Evolutionary conservation across 257 asterid genomes (phyloP), one percentile per base, ranked within the genome.

Genomic region (Echium plantagineum): DNA sequence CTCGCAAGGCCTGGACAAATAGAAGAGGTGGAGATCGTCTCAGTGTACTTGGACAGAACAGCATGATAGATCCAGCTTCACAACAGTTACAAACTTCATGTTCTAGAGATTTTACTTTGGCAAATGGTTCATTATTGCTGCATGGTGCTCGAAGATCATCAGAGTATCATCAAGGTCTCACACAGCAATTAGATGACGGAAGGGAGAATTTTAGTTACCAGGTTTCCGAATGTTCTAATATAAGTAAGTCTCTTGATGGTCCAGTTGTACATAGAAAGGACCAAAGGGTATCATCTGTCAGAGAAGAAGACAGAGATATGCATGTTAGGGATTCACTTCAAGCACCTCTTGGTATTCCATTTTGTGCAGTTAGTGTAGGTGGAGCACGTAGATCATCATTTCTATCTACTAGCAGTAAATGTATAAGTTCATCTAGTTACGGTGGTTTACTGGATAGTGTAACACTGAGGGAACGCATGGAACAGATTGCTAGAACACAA

Each of bases 301-400:
- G 51, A 31, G 63, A 59, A 38, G 52, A 59, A 15, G 28, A 35
- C 17, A 59, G 21, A n/a, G 26, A 35, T 7, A 19, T 58, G 24
- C 47, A 21, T 31, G 63, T 15, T 15, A 31, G 63, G 52, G 21
- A 17, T 35, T 24, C 47, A 31, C 63, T 59, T 17, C 17, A 24
- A 16, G 63, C 63, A 31, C 63, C 63, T 18, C 6, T 59, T 7
- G 63, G 63, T 19, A 49, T 59, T 59, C 63, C 63, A 38, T 31
- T 59, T 26, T 59, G 63, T 26, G 46, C 52, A 7, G 52, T 21
- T 31, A 59, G 63, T 59, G 15, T 59, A 6, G 63, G 63, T 19
- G 63, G 52, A 53, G 63, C 28, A 21, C 63, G 15, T 22, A 59
- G 63, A 21, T 21, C 26, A n/a, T 38, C 24, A 15, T 49, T 53